A percentile compares a stretch with the other conserved stretches of the same genome.
phyloP scores from a whole-genome alignment of 495 filamentous ascomycete genomes.

The Neurospora sp. region DNA sequence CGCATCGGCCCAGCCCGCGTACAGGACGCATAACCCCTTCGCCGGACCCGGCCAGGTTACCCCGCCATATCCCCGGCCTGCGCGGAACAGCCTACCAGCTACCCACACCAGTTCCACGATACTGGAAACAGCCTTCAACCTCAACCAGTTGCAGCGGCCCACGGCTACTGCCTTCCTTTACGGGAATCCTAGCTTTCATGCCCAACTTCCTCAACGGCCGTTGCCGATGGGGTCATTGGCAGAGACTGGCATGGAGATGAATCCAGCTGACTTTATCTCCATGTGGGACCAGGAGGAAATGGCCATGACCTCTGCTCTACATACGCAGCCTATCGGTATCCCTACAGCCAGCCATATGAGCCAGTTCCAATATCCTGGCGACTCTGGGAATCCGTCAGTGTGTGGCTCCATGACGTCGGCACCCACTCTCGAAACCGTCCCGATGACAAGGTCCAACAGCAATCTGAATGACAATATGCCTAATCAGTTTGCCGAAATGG shows the following conservation, averaged over 20 bases:
- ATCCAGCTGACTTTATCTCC: slow-evolving; percentile 14
- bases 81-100: slow-evolving; percentile 1
- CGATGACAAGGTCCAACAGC: slow-evolving; percentile 38
- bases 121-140: slow-evolving; percentile 6
- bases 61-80: neutral
- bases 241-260: slow-evolving; percentile 9
- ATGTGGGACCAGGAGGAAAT: slow-evolving; percentile 4
- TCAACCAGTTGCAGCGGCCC: slow-evolving; percentile 10
- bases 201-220: neutral
- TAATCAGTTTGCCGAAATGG: slow-evolving; percentile 30
- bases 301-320: neutral
- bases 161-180: slow-evolving; percentile 7
- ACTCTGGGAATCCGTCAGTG: slow-evolving; percentile 18
- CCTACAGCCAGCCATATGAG: slow-evolving; percentile 6
- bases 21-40: slow-evolving; percentile 1
- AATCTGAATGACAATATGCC: slow-evolving; percentile 27
- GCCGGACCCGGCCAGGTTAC: slow-evolving; percentile 2
- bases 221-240: slow-evolving; percentile 1
- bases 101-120: neutral
- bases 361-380: slow-evolving; percentile 3
- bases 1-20: slow-evolving; percentile 2
- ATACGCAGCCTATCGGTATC: slow-evolving; percentile 13
- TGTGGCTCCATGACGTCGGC: slow-evolving; percentile 38
- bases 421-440: slow-evolving; percentile 30
- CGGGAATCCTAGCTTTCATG: slow-evolving; percentile 1